Evolutionary conservation across 2,329 filamentous ascomycete species (phyloP).

Genomic region (Graphiopsis chlorocephala): DNA sequence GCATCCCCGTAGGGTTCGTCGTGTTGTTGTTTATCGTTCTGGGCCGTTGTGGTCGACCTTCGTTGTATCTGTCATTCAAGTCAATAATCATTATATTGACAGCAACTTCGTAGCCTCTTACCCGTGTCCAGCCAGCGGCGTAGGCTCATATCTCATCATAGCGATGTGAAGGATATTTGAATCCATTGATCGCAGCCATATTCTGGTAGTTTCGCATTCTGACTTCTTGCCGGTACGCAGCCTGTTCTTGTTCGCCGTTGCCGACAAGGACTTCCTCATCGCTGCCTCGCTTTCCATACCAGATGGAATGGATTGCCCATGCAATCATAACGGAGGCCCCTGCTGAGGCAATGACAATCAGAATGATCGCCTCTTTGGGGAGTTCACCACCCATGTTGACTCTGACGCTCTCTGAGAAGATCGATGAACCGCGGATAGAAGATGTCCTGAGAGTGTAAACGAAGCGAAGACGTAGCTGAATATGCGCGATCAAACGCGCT

Average conservation of each 20-base stretch:
- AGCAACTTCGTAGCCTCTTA: not conserved
- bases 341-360: conserved; percentile 4
- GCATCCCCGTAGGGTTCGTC: not conserved
- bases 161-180: not conserved
- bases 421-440: not conserved
- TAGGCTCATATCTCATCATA: not conserved
- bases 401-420: not conserved
- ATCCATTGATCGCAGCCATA: not conserved
- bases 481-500: not conserved
- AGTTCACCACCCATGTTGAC: not conserved
- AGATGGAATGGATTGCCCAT: conserved; percentile 4
- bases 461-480: not conserved
- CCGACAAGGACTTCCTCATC: not conserved
- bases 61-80: not conserved
- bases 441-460: not conserved
- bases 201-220: not conserved
- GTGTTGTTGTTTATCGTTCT: not conserved
- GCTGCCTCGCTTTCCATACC: not conserved
- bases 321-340: not conserved
- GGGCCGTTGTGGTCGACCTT: not conserved
- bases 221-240: conserved; percentile 5
- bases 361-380: conserved; percentile 2
- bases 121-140: not conserved
- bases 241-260: not conserved
- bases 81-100: not conserved